Percentiles rank a stretch among this genome's conserved stretches.
These are phyloP conservation scores for Tremellales sp. DNA, from an alignment of 1,284 basidiomycete genomes.

Conservation along the genomic window DNA sequence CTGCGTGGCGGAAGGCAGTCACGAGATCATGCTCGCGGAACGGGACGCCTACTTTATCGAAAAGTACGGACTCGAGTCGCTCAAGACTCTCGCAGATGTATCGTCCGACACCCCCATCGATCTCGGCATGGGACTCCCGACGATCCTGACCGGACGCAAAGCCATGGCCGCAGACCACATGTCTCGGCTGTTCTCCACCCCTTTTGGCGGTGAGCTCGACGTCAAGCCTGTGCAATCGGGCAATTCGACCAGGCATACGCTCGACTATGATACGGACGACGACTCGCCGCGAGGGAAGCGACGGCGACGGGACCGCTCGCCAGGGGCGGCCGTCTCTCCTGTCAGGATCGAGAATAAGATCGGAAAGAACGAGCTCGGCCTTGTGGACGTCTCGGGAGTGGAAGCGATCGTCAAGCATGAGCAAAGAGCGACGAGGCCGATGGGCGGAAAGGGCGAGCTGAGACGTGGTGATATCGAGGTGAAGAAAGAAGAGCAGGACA, in stretches of 20 bases:
- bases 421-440: not conserved
- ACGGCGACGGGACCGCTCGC: not conserved
- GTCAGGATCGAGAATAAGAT: too few species aligned
- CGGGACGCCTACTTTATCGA: constrained; percentile 16
- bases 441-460: not conserved
- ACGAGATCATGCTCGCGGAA: constrained; percentile 26
- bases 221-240: too few species aligned
- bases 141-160: not conserved
- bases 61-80: constrained; percentile 2
- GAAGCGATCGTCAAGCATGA: too few species aligned
- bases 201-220: too few species aligned
- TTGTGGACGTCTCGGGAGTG: too few species aligned
- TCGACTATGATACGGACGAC: constrained; percentile 19
- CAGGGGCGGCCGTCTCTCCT: not conserved
- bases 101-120: too few species aligned
- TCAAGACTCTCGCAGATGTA: not conserved
- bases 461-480: not conserved
- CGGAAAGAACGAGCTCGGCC: too few species aligned
- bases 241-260: too few species aligned
- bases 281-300: constrained; percentile 5
- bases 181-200: too few species aligned
- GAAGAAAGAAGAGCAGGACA: not conserved
- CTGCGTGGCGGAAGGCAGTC: constrained; percentile 50
- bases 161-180: too few species aligned
- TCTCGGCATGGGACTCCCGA: not conserved